Conservation (phyloP, 2,329 filamentous ascomycete genomes). For the Xylaria sp. region DNA sequence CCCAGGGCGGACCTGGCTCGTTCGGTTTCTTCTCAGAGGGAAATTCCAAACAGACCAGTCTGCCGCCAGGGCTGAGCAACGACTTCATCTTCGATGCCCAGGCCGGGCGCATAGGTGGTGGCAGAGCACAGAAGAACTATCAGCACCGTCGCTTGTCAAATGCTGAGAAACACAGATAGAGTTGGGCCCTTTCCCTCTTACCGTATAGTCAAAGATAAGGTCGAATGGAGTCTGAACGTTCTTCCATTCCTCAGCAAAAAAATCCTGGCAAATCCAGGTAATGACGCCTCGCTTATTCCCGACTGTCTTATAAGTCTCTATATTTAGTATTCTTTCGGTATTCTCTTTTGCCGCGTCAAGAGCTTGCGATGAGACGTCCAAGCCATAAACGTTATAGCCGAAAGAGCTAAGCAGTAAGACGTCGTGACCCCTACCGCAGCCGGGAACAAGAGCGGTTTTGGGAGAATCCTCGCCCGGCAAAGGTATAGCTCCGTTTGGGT, state of each 20-base stretch:
- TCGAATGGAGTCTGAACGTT: slow-evolving; percentile 65
- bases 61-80: slow-evolving; percentile 60
- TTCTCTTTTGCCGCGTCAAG: slow-evolving; percentile 59
- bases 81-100: slow-evolving; percentile 55
- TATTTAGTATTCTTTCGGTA: slow-evolving; percentile 52
- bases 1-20: slow-evolving; percentile 77
- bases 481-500: slow-evolving; percentile 55
- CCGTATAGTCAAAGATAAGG: slow-evolving; percentile 71
- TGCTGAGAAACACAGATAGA: neutral
- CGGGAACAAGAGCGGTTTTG: slow-evolving; percentile 76
- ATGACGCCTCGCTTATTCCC: slow-evolving; percentile 58
- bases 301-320: slow-evolving; percentile 51
- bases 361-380: slow-evolving; percentile 70
- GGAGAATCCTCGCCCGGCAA: slow-evolving; percentile 34
- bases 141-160: slow-evolving; percentile 4
- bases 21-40: slow-evolving; percentile 75
- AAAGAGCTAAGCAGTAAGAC: slow-evolving; percentile 77
- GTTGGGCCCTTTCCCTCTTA: slow-evolving; percentile 46
- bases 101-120: slow-evolving; percentile 59
- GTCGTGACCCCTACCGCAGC: slow-evolving; percentile 85
- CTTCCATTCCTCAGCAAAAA: slow-evolving; percentile 70
- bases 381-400: slow-evolving; percentile 80
- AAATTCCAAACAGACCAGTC: slow-evolving; percentile 77
- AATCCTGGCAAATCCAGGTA: slow-evolving; percentile 70
- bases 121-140: slow-evolving; percentile 71